Base-by-base conservation (phyloP, 495 filamentous ascomycete species). In the Neurospora hispaniola region DNA sequence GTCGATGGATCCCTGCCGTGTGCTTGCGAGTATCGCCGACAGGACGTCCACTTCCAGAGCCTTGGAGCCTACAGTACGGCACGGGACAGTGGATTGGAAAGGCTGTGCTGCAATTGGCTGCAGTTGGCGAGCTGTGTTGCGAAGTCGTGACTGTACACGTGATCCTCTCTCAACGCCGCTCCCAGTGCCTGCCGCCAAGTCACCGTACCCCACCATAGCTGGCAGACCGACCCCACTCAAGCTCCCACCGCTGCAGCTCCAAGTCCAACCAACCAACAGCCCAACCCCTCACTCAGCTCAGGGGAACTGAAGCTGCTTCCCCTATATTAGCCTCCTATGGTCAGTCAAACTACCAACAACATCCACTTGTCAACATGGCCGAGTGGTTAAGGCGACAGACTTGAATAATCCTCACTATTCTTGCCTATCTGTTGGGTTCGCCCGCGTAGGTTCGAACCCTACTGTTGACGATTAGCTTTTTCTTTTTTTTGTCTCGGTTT, bases 1-100 rank as follows among this genome's bases (percentile, higher is more conserved):
- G 81, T 82, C 81, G 78, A 78, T 38, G 42, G 12, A 66, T 71
- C 46, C 48, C 42, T 35, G 39, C 39, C 35, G 35, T 39, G 46
- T 54, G 46, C 46, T 54, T 54, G 18, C 2, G 20, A 62, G 54
- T 62, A 59, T 59, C 48, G 23, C 48, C 48, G 20, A 54, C 9
- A 0, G 1, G 9, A 41, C 48, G 54, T 62, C 54, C 54, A 54
- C 48, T 27, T 54, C 48, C 48, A 54, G 48, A 62, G 54, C 54
- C 27, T 62, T 62, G 54, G 54, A 35, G 54, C 54, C 54, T 23
- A 62, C n/a, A 27, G 35, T 4, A 38, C 2, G 27, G 27, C 27
- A 38, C 35, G 35, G 35, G 3, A 38, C 35, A 4, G 54, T 62
- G 54, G 54, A 62, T 62, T 62, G 54, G 14, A 31, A 62, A 62